Evolutionary conservation across 345 rosid genomes (phyloP), one percentile per base, ranked within the genome.

Genomic region (Eucalyptus microcorys): DNA sequence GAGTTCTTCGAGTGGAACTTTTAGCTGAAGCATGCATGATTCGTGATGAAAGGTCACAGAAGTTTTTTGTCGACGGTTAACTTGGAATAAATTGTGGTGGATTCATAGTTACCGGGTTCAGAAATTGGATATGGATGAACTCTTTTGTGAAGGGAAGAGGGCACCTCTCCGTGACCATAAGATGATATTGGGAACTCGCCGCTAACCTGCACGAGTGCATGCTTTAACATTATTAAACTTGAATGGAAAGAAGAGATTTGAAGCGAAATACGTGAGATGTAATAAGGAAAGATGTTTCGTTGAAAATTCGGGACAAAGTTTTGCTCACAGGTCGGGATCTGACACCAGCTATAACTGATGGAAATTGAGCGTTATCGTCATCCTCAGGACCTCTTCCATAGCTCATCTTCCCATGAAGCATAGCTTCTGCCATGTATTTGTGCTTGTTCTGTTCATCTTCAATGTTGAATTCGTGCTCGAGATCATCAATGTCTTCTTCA

Each of bases 381-480:
- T 95, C 98, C 14, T 95, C 97, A 66, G 92, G 97, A 37, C 99
- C 99, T 95, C 99, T 96, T 86, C 99, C 99, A 61, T 94, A 97
- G 87, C 98, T 97, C 99, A 98, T 97, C 90, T 96, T 98, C 85
- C 98, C 99, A 90, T 97, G 93, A 91, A 98, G 98, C 99, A 95
- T 93, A 2, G 97, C 95, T 88, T 96, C 99, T 21, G 95, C 98
- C 15, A 96, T 90, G 76, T 94, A 94, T 64, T 92, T 93, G 11
- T 95, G 93, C 92, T 92, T 96, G 86, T 95, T 93, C n/a, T 94
- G 93, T 7, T 95, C 97, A 84, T 96, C 96, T 32, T 96, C 99
- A 43, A 98, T 95, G 83, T 95, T 97, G 93, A 98, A 98, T 89
- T 98, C 99, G 15, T 97, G 95, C 88, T 98, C 99, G 42, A 97